Base-by-base conservation (phyloP, 192 early-diverging fungal species). In the Dispira parvispora region DNA sequence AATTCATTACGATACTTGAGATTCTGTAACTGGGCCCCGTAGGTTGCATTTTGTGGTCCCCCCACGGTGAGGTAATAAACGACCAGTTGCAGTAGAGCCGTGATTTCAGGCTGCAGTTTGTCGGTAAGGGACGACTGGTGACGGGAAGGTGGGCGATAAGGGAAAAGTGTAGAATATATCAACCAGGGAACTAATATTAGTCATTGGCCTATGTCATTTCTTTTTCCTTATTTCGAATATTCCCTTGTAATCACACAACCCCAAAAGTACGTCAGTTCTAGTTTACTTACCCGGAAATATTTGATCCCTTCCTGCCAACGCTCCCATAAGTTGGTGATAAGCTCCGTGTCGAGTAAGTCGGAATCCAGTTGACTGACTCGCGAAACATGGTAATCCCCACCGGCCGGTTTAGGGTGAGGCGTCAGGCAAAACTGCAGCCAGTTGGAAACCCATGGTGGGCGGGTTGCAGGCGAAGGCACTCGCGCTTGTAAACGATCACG, bases 21-120 rank as follows among this genome's bases (percentile, higher is more conserved):
- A 68, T 94, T 94, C 65, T 92, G 88, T 64, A 94, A 75, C 62
- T 82, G 79, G 8, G 84, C 77, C 14, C 90, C 90, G 66, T 92
- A 92, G 8, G 88, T 83, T 3, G 91, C 87, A 0, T 82, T 81
- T 62, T 70, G 66, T 12, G 78, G 68, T 47, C 83, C 78, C 63
- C 84, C 89, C 28, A 88, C 78, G 2, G 88, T 86, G 42, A 91
- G 77, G 65, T 80, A 78, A 69, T 82, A 88, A 64, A 94, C 71
- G 43, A 87, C 56, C 38, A 85, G 71, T 43, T 83, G 76, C 57
- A 94, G 69, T 10, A 81, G 61, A 9, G 82, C 75, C 27, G 82
- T 71, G 46, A 94, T 64, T 67, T 94, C 90, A 18, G 83, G 78
- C 60, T 90, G 79, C 64, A 82, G 84, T 9, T 44, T 73, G 43